Conservation (phyloP, 176 grass and related monocot species). For the Musa acuminata region DNA sequence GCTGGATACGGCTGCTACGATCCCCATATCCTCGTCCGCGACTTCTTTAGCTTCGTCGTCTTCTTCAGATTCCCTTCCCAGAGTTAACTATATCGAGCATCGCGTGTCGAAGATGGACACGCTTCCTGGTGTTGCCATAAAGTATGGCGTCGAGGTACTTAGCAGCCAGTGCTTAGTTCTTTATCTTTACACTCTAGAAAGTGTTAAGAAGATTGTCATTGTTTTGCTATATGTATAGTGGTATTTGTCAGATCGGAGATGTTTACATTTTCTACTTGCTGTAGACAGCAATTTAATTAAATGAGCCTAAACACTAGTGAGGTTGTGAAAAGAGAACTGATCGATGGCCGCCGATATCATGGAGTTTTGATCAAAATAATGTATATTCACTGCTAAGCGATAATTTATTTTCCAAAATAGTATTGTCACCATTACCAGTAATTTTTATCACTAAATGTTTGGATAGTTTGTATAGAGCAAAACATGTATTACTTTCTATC, state of each 20-base stretch:
- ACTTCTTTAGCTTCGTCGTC: background rate
- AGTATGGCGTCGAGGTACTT: slow-evolving; percentile 7
- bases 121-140: background rate
- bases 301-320: background rate
- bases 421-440: background rate
- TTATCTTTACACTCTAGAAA: background rate
- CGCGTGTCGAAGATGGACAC: slow-evolving; percentile 5
- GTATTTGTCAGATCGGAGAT: background rate
- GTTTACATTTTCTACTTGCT: background rate
- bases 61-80: background rate
- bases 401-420: too few relatives aligned
- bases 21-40: slow-evolving; percentile 3
- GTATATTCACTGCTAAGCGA: background rate
- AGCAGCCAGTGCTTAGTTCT: background rate
- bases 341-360: background rate
- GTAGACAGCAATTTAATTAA: background rate
- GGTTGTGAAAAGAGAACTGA: background rate
- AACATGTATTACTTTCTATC: background rate
- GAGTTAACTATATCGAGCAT: background rate
- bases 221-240: background rate
- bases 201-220: background rate
- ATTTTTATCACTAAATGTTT: background rate
- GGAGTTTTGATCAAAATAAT: background rate
- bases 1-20: background rate
- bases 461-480: background rate